Conservation (phyloP, 768 basidiomycete genomes). For the Suillus subluteus region DNA sequence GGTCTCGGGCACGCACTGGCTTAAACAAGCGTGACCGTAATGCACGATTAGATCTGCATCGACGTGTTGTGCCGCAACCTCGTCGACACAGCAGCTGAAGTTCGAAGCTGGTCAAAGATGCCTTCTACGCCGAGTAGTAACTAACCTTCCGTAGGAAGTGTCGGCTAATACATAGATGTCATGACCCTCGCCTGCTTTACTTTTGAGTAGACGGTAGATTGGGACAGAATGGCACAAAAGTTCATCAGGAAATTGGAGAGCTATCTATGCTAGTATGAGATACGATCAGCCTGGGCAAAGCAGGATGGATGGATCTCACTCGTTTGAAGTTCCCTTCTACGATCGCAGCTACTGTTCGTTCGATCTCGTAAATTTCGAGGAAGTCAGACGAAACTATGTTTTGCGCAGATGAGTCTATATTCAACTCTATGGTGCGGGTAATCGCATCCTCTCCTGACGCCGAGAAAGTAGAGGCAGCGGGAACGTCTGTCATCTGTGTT, state of each 20-base stretch:
- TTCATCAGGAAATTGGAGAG: conserved; percentile 96
- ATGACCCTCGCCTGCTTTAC: conserved; percentile 40
- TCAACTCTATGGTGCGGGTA: conserved; percentile 52
- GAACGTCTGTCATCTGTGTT: conserved; percentile 1
- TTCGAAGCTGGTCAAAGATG: conserved; percentile 9
- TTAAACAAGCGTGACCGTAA: conserved; percentile 96
- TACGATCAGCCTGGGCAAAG: not conserved
- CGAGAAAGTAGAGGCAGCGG: conserved; percentile 43
- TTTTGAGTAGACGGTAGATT: conserved; percentile 72
- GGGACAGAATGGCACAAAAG: conserved; percentile 85
- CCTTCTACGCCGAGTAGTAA: conserved; percentile 7
- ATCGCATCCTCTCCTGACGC: conserved; percentile 69
- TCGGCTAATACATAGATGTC: conserved; percentile 94
- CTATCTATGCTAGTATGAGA: conserved; percentile 53
- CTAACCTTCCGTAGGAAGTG: conserved; percentile 95
- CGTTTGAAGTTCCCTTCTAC: conserved; percentile 66
- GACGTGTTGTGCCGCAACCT: conserved; percentile 93
- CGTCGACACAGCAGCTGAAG: conserved; percentile 90
- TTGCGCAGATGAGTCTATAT: conserved; percentile 40
- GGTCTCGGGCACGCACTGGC: conserved; percentile 59
- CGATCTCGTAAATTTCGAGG: conserved; percentile 75
- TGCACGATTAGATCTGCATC: conserved; percentile 92
- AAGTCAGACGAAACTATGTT: conserved; percentile 43
- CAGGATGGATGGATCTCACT: conserved; percentile 42
- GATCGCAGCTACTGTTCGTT: conserved; percentile 65